phyloP scores from a whole-genome alignment of 2,329 filamentous ascomycete genomes.

The Alternaria hordeiaustralica region DNA sequence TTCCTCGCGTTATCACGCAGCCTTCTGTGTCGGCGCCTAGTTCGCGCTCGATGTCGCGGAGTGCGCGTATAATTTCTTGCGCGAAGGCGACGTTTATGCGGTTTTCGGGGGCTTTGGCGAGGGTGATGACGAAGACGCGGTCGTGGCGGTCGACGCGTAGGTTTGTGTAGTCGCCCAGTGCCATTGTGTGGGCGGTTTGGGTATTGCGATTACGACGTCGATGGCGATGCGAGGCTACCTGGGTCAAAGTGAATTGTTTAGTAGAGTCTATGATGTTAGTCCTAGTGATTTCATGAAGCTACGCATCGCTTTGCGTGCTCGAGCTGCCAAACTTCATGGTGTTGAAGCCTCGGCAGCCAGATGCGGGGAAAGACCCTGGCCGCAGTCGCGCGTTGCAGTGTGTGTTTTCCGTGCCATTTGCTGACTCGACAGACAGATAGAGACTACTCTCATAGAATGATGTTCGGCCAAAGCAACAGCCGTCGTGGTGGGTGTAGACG shows the following conservation, averaged over 20 bases:
- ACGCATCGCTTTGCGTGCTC: background rate
- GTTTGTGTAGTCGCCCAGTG: constrained; percentile 47
- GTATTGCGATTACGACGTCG: background rate
- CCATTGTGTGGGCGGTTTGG: constrained; percentile 16
- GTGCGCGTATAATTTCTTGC: constrained; percentile 61
- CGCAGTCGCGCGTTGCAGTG: background rate
- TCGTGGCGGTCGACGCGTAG: constrained; percentile 56
- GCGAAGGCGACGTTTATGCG: constrained; percentile 58
- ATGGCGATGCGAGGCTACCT: background rate
- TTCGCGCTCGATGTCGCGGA: constrained; percentile 55
- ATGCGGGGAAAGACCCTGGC: constrained; percentile 22
- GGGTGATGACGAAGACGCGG: constrained; percentile 60
- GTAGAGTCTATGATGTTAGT: background rate
- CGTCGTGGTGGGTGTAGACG: background rate
- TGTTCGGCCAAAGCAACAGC: background rate
- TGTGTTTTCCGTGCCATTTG: background rate
- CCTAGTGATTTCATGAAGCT: background rate
- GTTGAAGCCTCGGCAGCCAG: constrained; percentile 25
- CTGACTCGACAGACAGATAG: background rate
- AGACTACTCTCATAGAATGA: background rate
- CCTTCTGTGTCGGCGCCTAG: constrained; percentile 58
- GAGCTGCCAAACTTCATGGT: background rate
- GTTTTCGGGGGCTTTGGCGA: constrained; percentile 63
- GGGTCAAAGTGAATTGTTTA: fast-evolving
- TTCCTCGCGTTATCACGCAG: constrained; percentile 61